These are phyloP conservation scores for Pseudopediastrum boryanum DNA, from an alignment of 139 green algal genomes.

Conservation along the genomic window DNA sequence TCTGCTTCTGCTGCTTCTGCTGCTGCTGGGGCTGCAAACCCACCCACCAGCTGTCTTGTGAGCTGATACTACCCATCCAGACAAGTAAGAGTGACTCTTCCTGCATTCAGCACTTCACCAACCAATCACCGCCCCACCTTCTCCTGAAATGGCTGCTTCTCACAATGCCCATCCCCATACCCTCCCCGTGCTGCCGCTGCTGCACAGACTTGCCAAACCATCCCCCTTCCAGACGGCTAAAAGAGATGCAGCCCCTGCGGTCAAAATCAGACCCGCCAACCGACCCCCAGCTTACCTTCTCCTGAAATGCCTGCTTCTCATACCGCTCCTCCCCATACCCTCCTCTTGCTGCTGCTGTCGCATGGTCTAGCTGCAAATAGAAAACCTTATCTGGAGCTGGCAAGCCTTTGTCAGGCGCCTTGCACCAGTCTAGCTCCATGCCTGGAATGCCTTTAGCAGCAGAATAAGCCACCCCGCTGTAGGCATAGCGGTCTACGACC, in stretches of 20 bases:
- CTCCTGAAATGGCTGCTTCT: background rate
- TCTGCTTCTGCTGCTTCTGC: too few species aligned
- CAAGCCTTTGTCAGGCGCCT: conserved; percentile 72
- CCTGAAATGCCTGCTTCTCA: conserved; percentile 77
- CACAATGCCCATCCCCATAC: background rate
- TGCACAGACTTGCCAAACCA: background rate
- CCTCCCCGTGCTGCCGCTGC: background rate
- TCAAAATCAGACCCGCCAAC: too few species aligned
- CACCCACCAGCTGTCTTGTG: too few species aligned
- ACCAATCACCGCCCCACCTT: background rate
- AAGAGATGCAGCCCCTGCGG: background rate
- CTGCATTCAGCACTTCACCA: background rate
- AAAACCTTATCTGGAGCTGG: conserved; percentile 87
- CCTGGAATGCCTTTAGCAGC: conserved; percentile 81
- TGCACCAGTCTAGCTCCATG: conserved; percentile 73
- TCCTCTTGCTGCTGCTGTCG: conserved; percentile 63
- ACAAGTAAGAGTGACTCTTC: too few species aligned
- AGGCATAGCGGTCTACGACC: conserved; percentile 94
- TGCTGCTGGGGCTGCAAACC: too few species aligned
- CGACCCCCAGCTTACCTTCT: conserved; percentile 35
- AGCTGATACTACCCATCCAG: too few species aligned
- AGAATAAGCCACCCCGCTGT: conserved; percentile 89
- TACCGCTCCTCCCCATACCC: conserved; percentile 93
- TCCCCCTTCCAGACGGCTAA: background rate
- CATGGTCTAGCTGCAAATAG: conserved; percentile 73